Evolutionary conservation across 768 basidiomycete species (phyloP).

Genomic region (Termitomyces titanicus): DNA sequence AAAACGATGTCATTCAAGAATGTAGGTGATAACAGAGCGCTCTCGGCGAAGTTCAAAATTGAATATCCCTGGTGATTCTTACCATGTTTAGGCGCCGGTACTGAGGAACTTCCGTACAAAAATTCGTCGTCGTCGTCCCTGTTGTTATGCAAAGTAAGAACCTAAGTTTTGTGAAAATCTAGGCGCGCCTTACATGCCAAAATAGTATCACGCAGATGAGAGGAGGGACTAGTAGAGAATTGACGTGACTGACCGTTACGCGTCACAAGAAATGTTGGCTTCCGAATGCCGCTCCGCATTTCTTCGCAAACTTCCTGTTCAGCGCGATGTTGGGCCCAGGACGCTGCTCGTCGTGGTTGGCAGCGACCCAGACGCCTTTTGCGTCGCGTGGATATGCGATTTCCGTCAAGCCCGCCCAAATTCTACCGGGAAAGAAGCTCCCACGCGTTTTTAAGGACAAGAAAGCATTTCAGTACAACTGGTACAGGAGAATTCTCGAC

Average conservation of each 20-base stretch:
- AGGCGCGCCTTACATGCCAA: slow-evolving; percentile 12
- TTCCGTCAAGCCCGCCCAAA: slow-evolving; percentile 48
- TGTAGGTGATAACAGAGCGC: slow-evolving; percentile 25
- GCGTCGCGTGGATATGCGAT: slow-evolving; percentile 50
- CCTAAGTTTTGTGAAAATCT: background rate
- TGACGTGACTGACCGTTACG: slow-evolving; percentile 8
- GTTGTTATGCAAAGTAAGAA: slow-evolving; percentile 2
- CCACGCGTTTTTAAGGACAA: slow-evolving; percentile 74
- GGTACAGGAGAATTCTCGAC: slow-evolving; percentile 71
- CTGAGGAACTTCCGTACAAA: slow-evolving; percentile 59
- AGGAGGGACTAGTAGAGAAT: background rate
- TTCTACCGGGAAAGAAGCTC: slow-evolving; percentile 47
- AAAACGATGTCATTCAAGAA: slow-evolving; percentile 37
- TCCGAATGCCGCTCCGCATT: slow-evolving; percentile 16
- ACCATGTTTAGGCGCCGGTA: slow-evolving; percentile 40
- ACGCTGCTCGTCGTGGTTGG: slow-evolving; percentile 26
- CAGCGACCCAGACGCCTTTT: slow-evolving; percentile 21
- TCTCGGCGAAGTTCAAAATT: slow-evolving; percentile 15
- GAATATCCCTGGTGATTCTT: slow-evolving; percentile 27
- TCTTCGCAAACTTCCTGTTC: background rate
- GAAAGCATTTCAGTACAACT: slow-evolving; percentile 78
- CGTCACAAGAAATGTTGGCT: slow-evolving; percentile 16
- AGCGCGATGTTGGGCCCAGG: slow-evolving; percentile 16
- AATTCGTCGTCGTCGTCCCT: slow-evolving; percentile 85
- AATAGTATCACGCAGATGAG: background rate